phyloP scores from a whole-genome alignment of 139 green algal species.

The Coelastrella sp. region DNA sequence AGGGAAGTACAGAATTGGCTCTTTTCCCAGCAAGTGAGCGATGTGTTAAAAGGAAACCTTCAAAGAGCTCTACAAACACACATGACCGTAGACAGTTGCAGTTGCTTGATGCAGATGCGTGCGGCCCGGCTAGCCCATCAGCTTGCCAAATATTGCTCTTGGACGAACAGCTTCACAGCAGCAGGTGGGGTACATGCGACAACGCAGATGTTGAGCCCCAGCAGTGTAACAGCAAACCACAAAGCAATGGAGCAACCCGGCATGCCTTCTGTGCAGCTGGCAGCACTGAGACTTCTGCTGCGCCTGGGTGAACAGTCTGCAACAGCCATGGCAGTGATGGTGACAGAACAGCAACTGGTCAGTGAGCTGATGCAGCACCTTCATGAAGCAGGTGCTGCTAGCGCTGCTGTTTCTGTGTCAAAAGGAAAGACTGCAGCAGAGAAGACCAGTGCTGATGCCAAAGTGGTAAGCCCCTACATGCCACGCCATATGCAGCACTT shows the following conservation, averaged over 20 bases:
- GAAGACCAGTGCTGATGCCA: not conserved
- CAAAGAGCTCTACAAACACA: no score
- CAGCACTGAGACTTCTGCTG: not conserved
- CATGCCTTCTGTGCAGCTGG: not conserved
- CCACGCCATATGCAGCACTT: not conserved
- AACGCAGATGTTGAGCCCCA: not conserved
- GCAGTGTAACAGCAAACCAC: not conserved
- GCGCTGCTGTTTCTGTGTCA: not conserved
- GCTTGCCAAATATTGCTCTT: not conserved
- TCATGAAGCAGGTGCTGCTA: not conserved
- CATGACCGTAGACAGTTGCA: no score
- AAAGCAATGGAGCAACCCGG: not conserved
- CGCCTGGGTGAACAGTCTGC: not conserved
- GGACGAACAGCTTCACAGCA: not conserved
- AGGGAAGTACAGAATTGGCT: no score
- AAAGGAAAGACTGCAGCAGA: constrained; percentile 9
- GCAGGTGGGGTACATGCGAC: not conserved
- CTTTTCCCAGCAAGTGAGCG: no score
- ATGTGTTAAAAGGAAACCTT: no score
- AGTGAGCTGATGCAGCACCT: not conserved
- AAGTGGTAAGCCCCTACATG: not conserved
- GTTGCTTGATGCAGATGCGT: constrained; percentile 10
- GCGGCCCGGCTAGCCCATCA: constrained; percentile 5
- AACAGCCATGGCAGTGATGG: not conserved
- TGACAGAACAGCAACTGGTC: not conserved